These are phyloP conservation scores for Corylus avellana DNA, from an alignment of 306 rosid species.

Conservation along the genomic window DNA sequence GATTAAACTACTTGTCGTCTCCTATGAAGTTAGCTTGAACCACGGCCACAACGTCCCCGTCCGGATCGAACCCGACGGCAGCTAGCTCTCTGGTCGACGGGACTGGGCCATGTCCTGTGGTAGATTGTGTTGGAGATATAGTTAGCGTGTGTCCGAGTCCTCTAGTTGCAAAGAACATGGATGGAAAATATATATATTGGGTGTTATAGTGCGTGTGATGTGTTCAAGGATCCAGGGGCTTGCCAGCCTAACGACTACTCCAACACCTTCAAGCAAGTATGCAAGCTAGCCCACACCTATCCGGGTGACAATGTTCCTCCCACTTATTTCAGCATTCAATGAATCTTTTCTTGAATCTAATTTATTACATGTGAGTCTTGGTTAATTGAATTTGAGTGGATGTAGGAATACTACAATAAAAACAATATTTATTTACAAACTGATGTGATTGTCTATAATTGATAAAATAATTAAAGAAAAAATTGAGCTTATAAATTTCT, in stretches of 20 bases:
- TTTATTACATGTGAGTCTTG: no score
- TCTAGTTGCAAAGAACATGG: slow-evolving; percentile 5
- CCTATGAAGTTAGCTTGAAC: slow-evolving; percentile 37
- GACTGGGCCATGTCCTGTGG: slow-evolving; percentile 30
- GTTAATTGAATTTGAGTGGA: no score
- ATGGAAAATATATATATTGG: slow-evolving; percentile 25
- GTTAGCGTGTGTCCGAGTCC: slow-evolving; percentile 16
- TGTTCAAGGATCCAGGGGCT: slow-evolving; percentile 13
- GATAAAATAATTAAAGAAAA: no score
- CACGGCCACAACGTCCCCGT: slow-evolving; percentile 38
- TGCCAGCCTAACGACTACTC: slow-evolving; percentile 35
- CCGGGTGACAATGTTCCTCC: slow-evolving; percentile 33
- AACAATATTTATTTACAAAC: no score
- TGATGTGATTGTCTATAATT: no score
- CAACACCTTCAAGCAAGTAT: slow-evolving; percentile 2
- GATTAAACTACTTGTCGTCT: slow-evolving; percentile 23
- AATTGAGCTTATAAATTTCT: no score
- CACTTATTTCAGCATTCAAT: background rate
- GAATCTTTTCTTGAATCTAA: no score
- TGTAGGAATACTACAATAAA: no score
- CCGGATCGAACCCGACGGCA: slow-evolving; percentile 30
- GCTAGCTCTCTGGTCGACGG: slow-evolving; percentile 32
- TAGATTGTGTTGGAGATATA: slow-evolving; percentile 19
- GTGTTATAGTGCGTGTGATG: slow-evolving; percentile 41
- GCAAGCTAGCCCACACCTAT: slow-evolving; percentile 27